Evolutionary conservation across 768 basidiomycete genomes (phyloP), one percentile per base, ranked within the genome.

Genomic region (Epithele typhae): DNA sequence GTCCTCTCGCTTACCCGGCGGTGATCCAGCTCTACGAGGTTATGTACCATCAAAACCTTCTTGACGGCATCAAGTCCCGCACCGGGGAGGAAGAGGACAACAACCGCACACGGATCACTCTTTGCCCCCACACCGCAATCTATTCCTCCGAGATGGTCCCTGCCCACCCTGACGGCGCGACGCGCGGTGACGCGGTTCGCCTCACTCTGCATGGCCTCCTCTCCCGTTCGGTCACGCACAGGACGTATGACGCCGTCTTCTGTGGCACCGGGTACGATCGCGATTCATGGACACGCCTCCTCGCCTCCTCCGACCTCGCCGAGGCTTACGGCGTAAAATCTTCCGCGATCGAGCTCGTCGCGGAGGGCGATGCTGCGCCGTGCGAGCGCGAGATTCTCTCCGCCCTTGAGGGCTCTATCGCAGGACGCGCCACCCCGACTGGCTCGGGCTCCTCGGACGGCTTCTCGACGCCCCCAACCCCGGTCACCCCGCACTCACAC

Each of bases 191-290:
- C 14, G 17, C 68, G 11, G 51, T 65, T 43, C 58, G 40, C 10
- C 57, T 74, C 35, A 56, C 53, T 18, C 53, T 67, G 25, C 66
- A 68, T 56, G 66, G 74, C 54, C 51, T 67, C 8, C 58, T 73
- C 38, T 66, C 63, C n/a, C 62, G 59, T 10, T 56, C 63, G 12
- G 54, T 63, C 45, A 52, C 57, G 11, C 59, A 66, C 37, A 47
- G 55, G 27, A 57, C 57, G 21, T 79, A 78, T 59, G 74, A 79
- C 54, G 66, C 60, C 22, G 58, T 79, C 55, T 58, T 79, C 42
- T 77, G 73, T 57, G 77, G 75, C 2, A 79, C 78, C 10, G 78
- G 77, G 11, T 79, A 79, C 56, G 70, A 76, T 46, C 69, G 76
- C 22, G 63, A 68, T n/a, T 62, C 65, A 0, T 78, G 76, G 76